Evolutionary conservation across 164 flowering plant species (phyloP).

Genomic region (Vitis rupestris): DNA sequence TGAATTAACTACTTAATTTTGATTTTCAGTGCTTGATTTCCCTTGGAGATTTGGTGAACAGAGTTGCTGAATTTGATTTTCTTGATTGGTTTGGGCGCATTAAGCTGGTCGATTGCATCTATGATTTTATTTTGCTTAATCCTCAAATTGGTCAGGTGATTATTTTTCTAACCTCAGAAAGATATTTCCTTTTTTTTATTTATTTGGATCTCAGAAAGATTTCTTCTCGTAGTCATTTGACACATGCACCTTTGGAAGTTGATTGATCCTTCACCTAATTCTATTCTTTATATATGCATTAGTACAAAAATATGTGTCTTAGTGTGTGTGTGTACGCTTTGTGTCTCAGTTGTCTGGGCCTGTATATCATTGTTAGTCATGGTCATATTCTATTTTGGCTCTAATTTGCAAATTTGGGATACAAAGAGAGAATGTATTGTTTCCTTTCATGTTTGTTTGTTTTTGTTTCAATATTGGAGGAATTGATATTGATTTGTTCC

Average conservation of each 20-base stretch:
- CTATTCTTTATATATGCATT: not conserved
- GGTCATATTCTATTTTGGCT: too few species aligned
- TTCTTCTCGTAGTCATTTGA: not conserved
- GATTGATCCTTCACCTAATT: not conserved
- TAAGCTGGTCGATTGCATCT: constrained; percentile 77
- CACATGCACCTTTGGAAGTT: not conserved
- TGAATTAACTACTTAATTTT: constrained; percentile 1
- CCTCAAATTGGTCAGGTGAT: constrained; percentile 87
- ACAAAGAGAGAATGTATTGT: not conserved
- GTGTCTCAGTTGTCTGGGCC: too few species aligned
- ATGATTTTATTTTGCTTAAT: constrained; percentile 54
- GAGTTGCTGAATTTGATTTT: constrained; percentile 47
- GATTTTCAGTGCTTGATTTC: constrained; percentile 49
- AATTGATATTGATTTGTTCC: not conserved
- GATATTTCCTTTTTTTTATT: too few species aligned
- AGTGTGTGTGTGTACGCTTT: too few species aligned
- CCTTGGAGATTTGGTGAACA: constrained; percentile 65
- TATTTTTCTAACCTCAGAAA: not conserved
- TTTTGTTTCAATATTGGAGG: not conserved
- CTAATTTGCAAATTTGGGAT: not conserved
- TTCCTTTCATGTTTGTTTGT: not conserved
- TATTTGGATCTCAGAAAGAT: too few species aligned
- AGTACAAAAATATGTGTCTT: too few species aligned
- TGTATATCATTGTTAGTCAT: too few species aligned
- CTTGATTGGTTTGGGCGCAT: constrained; percentile 82